Percentiles rank a stretch among this genome's conserved stretches.
These are phyloP conservation scores for Arthromyces matolae DNA, from an alignment of 768 basidiomycete genomes.

Conservation along the genomic window DNA sequence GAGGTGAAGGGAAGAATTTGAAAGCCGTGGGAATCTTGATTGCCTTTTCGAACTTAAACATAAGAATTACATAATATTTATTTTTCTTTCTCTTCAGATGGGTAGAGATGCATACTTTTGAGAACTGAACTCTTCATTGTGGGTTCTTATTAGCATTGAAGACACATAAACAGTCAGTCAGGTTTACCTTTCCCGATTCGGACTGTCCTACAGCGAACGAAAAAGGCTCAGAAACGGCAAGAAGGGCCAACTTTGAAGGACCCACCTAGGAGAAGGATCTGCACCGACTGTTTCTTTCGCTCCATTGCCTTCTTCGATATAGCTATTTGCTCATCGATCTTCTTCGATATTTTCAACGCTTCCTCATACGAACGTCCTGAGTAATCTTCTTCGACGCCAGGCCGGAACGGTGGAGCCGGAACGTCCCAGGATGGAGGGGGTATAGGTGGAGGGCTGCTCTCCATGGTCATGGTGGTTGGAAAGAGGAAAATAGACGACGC, in stretches of 20 bases:
- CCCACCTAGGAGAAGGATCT: constrained; percentile 50
- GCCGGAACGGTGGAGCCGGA: constrained; percentile 4
- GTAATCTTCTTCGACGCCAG: not conserved
- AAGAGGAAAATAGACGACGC: not conserved
- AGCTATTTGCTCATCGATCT: constrained; percentile 46
- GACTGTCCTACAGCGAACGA: constrained; percentile 44
- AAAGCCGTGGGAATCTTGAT: no score
- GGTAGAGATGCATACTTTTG: constrained; percentile 40
- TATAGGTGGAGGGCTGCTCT: not conserved
- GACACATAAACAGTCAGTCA: not conserved
- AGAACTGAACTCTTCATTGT: constrained; percentile 42
- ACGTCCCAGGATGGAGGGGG: constrained; percentile 4
- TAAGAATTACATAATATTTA: no score
- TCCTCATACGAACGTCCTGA: constrained; percentile 30
- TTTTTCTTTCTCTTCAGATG: no score
- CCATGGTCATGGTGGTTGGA: not conserved
- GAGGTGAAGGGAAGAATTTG: not conserved
- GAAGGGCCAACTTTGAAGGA: not conserved
- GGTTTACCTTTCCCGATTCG: constrained; percentile 51
- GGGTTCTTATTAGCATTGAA: not conserved
- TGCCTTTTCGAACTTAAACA: no score
- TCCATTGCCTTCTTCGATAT: constrained; percentile 45
- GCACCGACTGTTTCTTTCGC: constrained; percentile 46
- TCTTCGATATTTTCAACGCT: constrained; percentile 39
- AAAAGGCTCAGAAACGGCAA: not conserved